Conservation (phyloP, 108 stramenopile species). For the Epipyxis sp. region DNA sequence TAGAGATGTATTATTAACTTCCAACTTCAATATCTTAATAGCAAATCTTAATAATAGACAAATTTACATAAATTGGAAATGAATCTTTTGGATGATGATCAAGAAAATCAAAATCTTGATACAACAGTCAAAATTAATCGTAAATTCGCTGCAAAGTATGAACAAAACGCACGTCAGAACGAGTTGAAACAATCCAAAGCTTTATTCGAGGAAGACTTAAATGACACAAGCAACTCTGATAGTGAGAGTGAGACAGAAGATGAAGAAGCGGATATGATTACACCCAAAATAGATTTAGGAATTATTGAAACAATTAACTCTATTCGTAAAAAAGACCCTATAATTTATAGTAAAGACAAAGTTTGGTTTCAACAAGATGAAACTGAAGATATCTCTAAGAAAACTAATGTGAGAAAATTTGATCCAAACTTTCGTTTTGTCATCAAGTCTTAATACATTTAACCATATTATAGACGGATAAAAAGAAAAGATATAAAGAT, state of each 20-base stretch:
- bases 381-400: constrained; percentile 23
- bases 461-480: too few species aligned
- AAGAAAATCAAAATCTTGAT: too few species aligned
- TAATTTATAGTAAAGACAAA: constrained; percentile 35
- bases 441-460: too few species aligned
- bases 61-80: too few species aligned
- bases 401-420: too few species aligned
- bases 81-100: too few species aligned
- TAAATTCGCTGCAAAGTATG: constrained; percentile 30
- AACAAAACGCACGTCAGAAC: not conserved
- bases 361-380: constrained; percentile 6
- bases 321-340: constrained; percentile 41
- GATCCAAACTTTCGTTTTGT: too few species aligned
- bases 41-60: too few species aligned
- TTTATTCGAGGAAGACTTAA: not conserved
- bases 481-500: constrained; percentile 76
- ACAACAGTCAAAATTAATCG: constrained; percentile 34
- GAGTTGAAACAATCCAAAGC: constrained; percentile 15
- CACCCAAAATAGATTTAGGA: constrained; percentile 3
- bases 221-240: not conserved
- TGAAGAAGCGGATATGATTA: constrained; percentile 15
- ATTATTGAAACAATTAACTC: constrained; percentile 35
- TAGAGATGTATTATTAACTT: too few species aligned
- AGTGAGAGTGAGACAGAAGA: constrained; percentile 24
- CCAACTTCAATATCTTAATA: too few species aligned